A percentile compares a stretch with the other conserved stretches of the same genome.
phyloP scores from a whole-genome alignment of 2,329 filamentous ascomycete species.

The Beauveria varroae region DNA sequence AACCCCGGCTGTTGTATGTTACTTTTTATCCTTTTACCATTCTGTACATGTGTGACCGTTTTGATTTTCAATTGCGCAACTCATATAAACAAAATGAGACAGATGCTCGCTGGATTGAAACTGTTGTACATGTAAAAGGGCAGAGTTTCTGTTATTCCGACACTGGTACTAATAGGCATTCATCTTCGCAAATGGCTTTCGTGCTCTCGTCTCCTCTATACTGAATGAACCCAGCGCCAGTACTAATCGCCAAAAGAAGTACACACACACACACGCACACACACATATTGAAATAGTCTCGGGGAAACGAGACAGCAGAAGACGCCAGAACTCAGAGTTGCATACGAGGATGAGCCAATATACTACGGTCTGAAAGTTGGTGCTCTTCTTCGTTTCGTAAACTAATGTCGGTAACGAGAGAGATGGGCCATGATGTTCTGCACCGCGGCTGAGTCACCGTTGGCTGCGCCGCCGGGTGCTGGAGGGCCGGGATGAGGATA shows the following conservation, averaged over 20 bases:
- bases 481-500: slow-evolving; percentile 9
- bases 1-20: not conserved
- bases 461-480: slow-evolving; percentile 11
- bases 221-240: not conserved
- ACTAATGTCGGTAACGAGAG: slow-evolving; percentile 54
- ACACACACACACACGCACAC: not conserved
- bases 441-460: slow-evolving; percentile 41
- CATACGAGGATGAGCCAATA: not conserved
- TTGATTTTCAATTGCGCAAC: no score
- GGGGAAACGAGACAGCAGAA: no score
- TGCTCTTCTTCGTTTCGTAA: not conserved
- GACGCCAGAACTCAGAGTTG: not conserved
- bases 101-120: not conserved
- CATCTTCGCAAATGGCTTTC: not conserved
- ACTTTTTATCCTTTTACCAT: not conserved
- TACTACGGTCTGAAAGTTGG: not conserved
- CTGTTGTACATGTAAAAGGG: not conserved
- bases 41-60: no score
- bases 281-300: not conserved
- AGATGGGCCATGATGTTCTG: slow-evolving; percentile 71
- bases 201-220: not conserved
- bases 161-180: not conserved
- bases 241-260: not conserved
- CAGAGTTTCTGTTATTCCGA: not conserved
- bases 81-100: no score